Evolutionary conservation across 345 rosid species (phyloP).

Genomic region (Salix purpurea): DNA sequence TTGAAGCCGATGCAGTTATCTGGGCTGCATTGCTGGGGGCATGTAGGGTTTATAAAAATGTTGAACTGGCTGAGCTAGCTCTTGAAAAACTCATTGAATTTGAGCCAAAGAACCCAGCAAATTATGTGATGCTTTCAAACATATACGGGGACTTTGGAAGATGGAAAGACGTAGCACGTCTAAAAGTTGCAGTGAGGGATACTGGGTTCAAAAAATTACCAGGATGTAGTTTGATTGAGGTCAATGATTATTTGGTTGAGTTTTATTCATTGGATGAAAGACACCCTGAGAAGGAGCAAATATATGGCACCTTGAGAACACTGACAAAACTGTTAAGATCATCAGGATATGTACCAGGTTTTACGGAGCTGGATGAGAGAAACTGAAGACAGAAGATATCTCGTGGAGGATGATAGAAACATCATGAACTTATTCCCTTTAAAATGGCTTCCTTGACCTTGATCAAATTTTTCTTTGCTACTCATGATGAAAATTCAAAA

Average conservation of each 20-base stretch:
- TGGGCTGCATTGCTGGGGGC: conserved; percentile 82
- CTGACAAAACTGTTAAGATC: conserved; percentile 38
- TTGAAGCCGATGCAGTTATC: conserved; percentile 70
- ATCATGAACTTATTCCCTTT: neutral
- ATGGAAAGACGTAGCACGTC: conserved; percentile 66
- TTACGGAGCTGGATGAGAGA: conserved; percentile 7
- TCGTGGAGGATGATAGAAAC: neutral
- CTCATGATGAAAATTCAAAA: neutral
- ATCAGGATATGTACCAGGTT: conserved; percentile 1
- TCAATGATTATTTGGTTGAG: conserved; percentile 51
- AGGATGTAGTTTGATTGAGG: conserved; percentile 77
- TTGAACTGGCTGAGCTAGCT: conserved; percentile 66
- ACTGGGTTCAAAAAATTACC: conserved; percentile 68
- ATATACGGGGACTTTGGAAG: conserved; percentile 65
- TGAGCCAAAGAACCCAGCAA: conserved; percentile 71
- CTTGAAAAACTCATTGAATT: conserved; percentile 50
- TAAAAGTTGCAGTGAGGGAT: conserved; percentile 76
- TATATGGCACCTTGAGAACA: conserved; percentile 47
- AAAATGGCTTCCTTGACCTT: neutral
- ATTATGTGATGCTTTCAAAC: conserved; percentile 70
- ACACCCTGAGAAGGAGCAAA: conserved; percentile 46
- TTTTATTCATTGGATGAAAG: conserved; percentile 74
- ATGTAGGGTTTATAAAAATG: conserved; percentile 66
- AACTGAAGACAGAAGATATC: neutral
- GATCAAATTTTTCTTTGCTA: neutral